phyloP scores from a whole-genome alignment of 345 rosid genomes.

The Diplotaxis tenuifolia region DNA sequence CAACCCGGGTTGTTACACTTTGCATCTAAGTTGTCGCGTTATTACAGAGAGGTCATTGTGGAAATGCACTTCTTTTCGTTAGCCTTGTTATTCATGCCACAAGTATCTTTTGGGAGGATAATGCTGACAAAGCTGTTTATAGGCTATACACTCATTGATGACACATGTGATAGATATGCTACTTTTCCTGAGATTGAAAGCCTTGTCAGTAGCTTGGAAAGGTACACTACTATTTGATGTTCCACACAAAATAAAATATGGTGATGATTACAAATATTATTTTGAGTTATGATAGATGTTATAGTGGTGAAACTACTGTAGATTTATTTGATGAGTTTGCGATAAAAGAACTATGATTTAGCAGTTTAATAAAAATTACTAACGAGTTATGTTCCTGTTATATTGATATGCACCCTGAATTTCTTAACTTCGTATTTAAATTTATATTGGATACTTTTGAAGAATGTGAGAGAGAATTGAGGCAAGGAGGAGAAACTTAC shows the following conservation, averaged over 20 bases:
- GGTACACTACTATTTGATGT: too few species aligned
- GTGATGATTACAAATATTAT: too few species aligned
- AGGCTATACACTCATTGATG: background rate
- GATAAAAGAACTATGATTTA: too few species aligned
- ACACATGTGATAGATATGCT: constrained; percentile 30
- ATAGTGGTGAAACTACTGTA: too few species aligned
- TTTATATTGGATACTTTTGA: background rate
- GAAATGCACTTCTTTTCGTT: background rate
- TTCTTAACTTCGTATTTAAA: constrained; percentile 6
- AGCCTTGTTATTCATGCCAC: constrained; percentile 3
- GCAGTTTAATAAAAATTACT: too few species aligned
- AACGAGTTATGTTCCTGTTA: too few species aligned
- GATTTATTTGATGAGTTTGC: too few species aligned
- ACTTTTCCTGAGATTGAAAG: background rate
- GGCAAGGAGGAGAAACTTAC: constrained; percentile 16
- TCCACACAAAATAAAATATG: too few species aligned
- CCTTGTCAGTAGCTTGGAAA: constrained; percentile 9
- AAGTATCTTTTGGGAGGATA: constrained; percentile 13
- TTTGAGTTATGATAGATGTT: too few species aligned
- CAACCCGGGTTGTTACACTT: too few species aligned
- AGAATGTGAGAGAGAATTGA: background rate
- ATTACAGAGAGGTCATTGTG: constrained; percentile 16
- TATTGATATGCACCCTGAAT: constrained; percentile 5
- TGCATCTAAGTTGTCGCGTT: constrained; percentile 20
- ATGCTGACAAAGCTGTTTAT: background rate